Evolutionary conservation across 1,284 basidiomycete species (phyloP).

Genomic region (Melampsora occidentalis): DNA sequence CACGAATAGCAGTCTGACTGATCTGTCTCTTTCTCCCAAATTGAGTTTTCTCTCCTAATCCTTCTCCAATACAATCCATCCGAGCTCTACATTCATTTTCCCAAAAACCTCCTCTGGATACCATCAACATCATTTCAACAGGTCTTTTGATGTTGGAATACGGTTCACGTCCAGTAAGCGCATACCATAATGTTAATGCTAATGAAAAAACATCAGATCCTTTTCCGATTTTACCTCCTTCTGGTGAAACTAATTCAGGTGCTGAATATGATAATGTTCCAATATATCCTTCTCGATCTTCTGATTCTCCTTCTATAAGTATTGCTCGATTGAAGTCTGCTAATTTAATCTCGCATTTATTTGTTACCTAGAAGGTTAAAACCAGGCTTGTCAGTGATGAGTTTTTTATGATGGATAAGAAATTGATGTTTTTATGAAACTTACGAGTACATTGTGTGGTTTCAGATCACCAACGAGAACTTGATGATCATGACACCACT

Average conservation of each 20-base stretch:
- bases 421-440: background rate
- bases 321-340: constrained; percentile 53
- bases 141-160: constrained; percentile 52
- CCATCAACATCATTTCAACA: constrained; percentile 56
- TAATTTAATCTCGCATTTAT: constrained; percentile 46
- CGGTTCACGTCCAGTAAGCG: constrained; percentile 57
- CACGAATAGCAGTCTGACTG: too few relatives aligned
- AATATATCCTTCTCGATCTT: constrained; percentile 43
- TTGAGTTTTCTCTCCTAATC: too few relatives aligned
- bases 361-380: constrained; percentile 36
- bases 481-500: constrained; percentile 56
- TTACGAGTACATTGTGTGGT: constrained; percentile 51
- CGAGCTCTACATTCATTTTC: constrained; percentile 56
- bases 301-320: constrained; percentile 51
- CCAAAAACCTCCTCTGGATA: constrained; percentile 57
- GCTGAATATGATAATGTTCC: constrained; percentile 59
- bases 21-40: too few relatives aligned
- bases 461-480: constrained; percentile 59
- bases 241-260: constrained; percentile 57
- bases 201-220: constrained; percentile 59
- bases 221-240: constrained; percentile 55
- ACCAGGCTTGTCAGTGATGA: background rate
- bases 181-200: constrained; percentile 57
- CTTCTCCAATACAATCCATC: constrained; percentile 48
- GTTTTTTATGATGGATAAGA: constrained; percentile 15